Conservation (phyloP, 805 yeast genomes). For the Lachancea sp. region DNA sequence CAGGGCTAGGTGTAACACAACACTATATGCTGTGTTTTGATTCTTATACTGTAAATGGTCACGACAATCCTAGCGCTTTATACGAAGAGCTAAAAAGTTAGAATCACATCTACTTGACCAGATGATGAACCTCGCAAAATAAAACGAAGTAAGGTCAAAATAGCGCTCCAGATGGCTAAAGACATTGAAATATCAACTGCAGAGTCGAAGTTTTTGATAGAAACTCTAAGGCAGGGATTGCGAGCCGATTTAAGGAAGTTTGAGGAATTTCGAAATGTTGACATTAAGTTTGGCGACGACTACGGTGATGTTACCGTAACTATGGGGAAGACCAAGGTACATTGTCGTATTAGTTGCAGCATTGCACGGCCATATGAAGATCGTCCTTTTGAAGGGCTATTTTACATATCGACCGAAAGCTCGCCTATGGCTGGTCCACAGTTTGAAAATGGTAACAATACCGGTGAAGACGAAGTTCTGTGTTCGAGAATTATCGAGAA, state of each 20-base stretch:
- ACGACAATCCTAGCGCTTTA: not conserved
- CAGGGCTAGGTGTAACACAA: too few relatives aligned
- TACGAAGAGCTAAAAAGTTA: conserved; percentile 9
- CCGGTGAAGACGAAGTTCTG: conserved; percentile 73
- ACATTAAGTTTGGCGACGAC: conserved; percentile 59
- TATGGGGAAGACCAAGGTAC: conserved; percentile 60
- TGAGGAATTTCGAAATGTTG: conserved; percentile 57
- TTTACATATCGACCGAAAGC: conserved; percentile 76
- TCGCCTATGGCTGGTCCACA: conserved; percentile 85
- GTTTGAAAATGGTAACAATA: conserved; percentile 65
- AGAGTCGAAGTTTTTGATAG: conserved; percentile 56
- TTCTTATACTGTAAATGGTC: not conserved
- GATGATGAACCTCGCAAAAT: too few relatives aligned
- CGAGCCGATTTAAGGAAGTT: conserved; percentile 68
- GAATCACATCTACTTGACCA: too few relatives aligned
- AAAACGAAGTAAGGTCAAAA: too few relatives aligned
- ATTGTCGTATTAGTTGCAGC: conserved; percentile 57
- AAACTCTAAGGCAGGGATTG: conserved; percentile 53
- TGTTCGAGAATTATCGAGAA: conserved; percentile 83
- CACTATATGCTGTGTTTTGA: too few relatives aligned
- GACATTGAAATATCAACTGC: conserved; percentile 56
- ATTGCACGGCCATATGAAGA: conserved; percentile 79
- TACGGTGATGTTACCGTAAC: conserved; percentile 76
- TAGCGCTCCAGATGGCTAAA: conserved; percentile 43
- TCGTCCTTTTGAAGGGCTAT: conserved; percentile 89